Evolutionary conservation across 768 basidiomycete genomes (phyloP), one percentile per base, ranked within the genome.

Genomic region (Sporobolomyces pararoseus): DNA sequence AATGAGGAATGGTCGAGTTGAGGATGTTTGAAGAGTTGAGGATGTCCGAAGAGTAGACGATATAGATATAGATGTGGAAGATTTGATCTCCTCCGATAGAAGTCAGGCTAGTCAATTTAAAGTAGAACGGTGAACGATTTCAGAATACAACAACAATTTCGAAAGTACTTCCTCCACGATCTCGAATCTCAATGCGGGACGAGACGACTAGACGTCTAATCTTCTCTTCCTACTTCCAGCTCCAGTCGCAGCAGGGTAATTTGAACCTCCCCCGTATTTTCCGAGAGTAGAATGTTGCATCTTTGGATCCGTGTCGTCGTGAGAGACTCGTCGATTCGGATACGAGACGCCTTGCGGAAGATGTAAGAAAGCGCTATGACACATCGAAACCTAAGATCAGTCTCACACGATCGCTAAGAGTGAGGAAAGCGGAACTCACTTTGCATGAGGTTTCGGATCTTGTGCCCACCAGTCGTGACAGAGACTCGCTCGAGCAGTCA

Each of bases 401-500:
- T n/a, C 25, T 49, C n/a, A 34, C 27, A 31, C 23, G 44, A 21
- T 54, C 19, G 32, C 53, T 49, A 47, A 32, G 9, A 27, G 46
- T 16, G 31, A 47, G 9, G 72, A 34, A 68, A 49, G 53, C 27
- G 29, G 13, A 23, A 83, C 89, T 73, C 73, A 96, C 94, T 95
- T 92, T 78, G 83, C 83, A 23, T 88, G 89, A 3, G 94, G 90
- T 51, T 83, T 84, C 13, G 92, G 91, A 12, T 94, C 94, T 77
- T 95, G 91, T 29, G 85, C 84, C 79, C 98, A 99, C 92, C 94
- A 99, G 72, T 84, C 84, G 79, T 97, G 94, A 25, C 82, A 82
- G 2, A 99, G 81, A 0, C 91, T 89, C 68, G 90, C 86, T 72
- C 84, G 84, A 0, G 93, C 91, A 0, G 88, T 92, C 49, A 97